Evolutionary conservation across 208 protist species (phyloP).

Genomic region (Trypanosoma brucei): DNA sequence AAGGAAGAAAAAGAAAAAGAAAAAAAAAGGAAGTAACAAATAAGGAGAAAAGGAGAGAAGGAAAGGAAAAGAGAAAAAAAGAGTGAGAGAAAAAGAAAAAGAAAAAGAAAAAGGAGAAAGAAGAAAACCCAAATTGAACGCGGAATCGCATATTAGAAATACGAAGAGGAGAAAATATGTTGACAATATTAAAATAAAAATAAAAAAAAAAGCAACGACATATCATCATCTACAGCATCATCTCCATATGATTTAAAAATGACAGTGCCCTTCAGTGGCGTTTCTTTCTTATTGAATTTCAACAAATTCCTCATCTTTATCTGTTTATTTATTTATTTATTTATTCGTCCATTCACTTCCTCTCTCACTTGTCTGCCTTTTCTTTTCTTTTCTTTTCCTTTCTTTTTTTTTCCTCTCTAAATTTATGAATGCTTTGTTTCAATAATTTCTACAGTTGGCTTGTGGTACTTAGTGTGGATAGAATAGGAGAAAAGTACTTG

Average conservation of each 20-base stretch:
- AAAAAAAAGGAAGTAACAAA: conserved; percentile 5
- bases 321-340: too few relatives aligned
- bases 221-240: too few relatives aligned
- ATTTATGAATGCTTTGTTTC: background rate
- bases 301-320: too few relatives aligned
- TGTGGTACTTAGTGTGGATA: background rate
- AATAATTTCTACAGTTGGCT: background rate
- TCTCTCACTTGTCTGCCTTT: background rate
- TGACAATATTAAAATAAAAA: too few relatives aligned
- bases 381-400: conserved; percentile 2
- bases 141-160: too few relatives aligned
- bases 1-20: background rate
- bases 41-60: background rate
- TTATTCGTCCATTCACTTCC: background rate
- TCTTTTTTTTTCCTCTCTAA: conserved; percentile 6
- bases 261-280: too few relatives aligned
- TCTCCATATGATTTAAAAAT: too few relatives aligned
- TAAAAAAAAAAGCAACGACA: too few relatives aligned
- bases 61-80: conserved; percentile 7
- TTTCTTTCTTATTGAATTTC: too few relatives aligned
- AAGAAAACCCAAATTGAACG: too few relatives aligned
- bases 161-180: too few relatives aligned
- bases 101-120: too few relatives aligned
- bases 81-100: background rate
- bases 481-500: background rate